These are phyloP conservation scores for Eutypella sp. DNA, from an alignment of 2,329 filamentous ascomycete genomes.

Conservation along the genomic window DNA sequence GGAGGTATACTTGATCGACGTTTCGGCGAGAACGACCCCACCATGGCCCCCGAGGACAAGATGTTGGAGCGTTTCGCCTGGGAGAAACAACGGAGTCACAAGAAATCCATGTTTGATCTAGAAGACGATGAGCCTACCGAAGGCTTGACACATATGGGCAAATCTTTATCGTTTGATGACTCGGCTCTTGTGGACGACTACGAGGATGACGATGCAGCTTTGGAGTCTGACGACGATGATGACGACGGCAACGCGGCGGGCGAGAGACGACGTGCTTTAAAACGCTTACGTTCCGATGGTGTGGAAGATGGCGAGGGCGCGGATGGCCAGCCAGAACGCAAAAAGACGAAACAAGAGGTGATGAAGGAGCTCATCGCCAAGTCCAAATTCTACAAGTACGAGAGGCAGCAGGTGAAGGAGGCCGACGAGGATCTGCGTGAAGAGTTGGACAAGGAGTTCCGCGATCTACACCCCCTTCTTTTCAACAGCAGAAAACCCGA, in stretches of 20 bases:
- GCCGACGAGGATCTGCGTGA: conserved; percentile 85
- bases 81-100: conserved; percentile 77
- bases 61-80: conserved; percentile 86
- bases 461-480: conserved; percentile 69
- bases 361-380: conserved; percentile 98
- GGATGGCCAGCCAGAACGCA: conserved; percentile 66
- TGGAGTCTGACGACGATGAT: conserved; percentile 53
- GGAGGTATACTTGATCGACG: conserved; percentile 89
- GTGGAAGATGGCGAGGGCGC: conserved; percentile 46
- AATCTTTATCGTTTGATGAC: conserved; percentile 61
- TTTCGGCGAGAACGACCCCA: conserved; percentile 92
- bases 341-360: conserved; percentile 93
- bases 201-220: conserved; percentile 66
- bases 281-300: conserved; percentile 49
- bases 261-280: conserved; percentile 47
- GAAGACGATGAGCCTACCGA: conserved; percentile 70
- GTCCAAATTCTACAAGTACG: conserved; percentile 91
- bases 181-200: conserved; percentile 64
- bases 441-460: conserved; percentile 78
- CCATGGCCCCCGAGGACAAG: conserved; percentile 88
- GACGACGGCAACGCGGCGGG: conserved; percentile 53
- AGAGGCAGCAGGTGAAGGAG: conserved; percentile 87
- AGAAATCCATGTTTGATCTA: conserved; percentile 82
- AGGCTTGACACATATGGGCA: conserved; percentile 75
- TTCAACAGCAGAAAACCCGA: conserved; percentile 40